These are phyloP conservation scores for Pseudogymnoascus sp. DNA, from an alignment of 2,329 filamentous ascomycete genomes.

Conservation along the genomic window DNA sequence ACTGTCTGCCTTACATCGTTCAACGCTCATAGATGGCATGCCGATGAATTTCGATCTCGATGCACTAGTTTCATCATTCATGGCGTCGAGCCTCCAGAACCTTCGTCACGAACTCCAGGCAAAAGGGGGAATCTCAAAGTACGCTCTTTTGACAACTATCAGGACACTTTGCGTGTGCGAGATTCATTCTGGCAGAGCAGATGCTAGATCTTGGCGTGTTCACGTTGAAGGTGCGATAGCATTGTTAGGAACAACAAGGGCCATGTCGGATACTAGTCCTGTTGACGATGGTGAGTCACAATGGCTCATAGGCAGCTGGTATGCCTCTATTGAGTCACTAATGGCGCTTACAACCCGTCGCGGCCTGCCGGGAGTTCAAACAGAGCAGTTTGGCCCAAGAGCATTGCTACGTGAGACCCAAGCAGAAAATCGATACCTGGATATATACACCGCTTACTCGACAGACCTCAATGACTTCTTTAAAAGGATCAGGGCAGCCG, in stretches of 20 bases:
- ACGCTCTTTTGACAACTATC: slow-evolving; percentile 33
- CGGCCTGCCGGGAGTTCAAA: slow-evolving; percentile 22
- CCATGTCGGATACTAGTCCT: neutral
- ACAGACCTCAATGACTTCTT: slow-evolving; percentile 32
- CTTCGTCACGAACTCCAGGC: slow-evolving; percentile 33
- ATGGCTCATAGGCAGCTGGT: slow-evolving; percentile 31
- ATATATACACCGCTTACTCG: slow-evolving; percentile 36
- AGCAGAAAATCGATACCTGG: slow-evolving; percentile 28
- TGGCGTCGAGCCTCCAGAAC: slow-evolving; percentile 33
- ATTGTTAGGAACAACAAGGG: slow-evolving; percentile 26
- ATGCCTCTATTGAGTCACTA: slow-evolving; percentile 34
- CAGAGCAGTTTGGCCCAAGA: neutral
- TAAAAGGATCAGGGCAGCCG: slow-evolving; percentile 31
- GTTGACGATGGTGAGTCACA: slow-evolving; percentile 6
- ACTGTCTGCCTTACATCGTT: slow-evolving; percentile 34
- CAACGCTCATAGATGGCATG: slow-evolving; percentile 28
- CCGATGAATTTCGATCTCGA: slow-evolving; percentile 30
- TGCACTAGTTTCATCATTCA: slow-evolving; percentile 31
- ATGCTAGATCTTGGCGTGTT: slow-evolving; percentile 32
- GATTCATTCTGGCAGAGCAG: slow-evolving; percentile 33
- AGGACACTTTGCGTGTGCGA: slow-evolving; percentile 35
- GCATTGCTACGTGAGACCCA: neutral
- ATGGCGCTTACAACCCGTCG: slow-evolving; percentile 31
- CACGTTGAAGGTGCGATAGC: slow-evolving; percentile 35
- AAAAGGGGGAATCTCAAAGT: slow-evolving; percentile 24